Evolutionary conservation across 306 rosid genomes (phyloP).

Genomic region (Quercus suber): DNA sequence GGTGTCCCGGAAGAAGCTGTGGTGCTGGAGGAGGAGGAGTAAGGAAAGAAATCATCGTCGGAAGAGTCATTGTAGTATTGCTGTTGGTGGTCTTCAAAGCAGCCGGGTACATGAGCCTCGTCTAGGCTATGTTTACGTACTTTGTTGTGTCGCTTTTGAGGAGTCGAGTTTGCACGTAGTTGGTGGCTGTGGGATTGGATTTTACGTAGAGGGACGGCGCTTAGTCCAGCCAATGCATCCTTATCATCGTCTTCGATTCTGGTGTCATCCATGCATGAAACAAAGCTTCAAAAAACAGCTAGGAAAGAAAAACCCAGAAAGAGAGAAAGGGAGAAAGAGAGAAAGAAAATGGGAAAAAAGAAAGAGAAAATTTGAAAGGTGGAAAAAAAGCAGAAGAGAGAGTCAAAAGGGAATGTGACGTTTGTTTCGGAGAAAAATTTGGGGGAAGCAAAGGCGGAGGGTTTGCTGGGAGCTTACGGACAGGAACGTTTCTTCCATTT

Average conservation of each 20-base stretch:
- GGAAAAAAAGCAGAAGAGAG: not conserved
- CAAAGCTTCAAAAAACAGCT: not conserved
- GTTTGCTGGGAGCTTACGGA: conserved; percentile 36
- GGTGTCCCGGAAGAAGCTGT: not conserved
- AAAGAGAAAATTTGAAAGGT: not conserved
- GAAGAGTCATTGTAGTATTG: conserved; percentile 42
- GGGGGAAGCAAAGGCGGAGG: conserved; percentile 30
- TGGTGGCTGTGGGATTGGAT: conserved; percentile 92
- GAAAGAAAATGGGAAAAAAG: not conserved
- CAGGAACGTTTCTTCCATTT: conserved; percentile 16
- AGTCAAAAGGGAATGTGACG: conserved; percentile 18
- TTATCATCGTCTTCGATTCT: conserved; percentile 65
- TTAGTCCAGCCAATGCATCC: conserved; percentile 56
- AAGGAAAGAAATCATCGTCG: conserved; percentile 65
- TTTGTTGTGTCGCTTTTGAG: conserved; percentile 43
- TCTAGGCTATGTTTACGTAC: conserved; percentile 89
- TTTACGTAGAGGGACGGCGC: conserved; percentile 59
- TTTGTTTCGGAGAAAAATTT: conserved; percentile 19
- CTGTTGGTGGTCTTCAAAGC: not conserved
- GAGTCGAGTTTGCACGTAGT: conserved; percentile 40
- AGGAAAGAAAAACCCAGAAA: not conserved
- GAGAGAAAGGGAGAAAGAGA: conserved; percentile 18
- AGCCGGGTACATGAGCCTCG: conserved; percentile 44
- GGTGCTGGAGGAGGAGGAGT: conserved; percentile 34
- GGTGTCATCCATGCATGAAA: conserved; percentile 46